A percentile compares a stretch with the other conserved stretches of the same genome.
Evolutionary conservation across 2,329 filamentous ascomycete genomes (phyloP).

Genomic region (Alternaria atra): DNA sequence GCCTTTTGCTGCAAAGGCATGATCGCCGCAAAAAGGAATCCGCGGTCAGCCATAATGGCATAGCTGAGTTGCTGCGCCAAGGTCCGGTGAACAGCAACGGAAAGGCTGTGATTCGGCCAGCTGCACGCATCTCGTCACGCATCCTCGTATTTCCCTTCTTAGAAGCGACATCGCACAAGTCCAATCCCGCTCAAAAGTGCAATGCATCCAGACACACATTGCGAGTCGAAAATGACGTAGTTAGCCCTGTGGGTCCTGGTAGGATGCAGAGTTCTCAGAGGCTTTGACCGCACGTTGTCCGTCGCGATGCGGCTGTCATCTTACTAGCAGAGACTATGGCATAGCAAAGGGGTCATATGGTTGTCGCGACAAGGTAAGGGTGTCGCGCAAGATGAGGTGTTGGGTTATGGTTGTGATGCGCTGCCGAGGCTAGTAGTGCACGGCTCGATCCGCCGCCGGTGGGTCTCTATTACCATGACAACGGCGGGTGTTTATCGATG

Average conservation of each 20-base stretch:
- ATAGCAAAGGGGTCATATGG: conserved; percentile 4
- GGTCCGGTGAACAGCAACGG: conserved; percentile 24
- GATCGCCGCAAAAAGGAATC: background rate
- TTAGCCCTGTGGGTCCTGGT: background rate
- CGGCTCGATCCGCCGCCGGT: conserved; percentile 18
- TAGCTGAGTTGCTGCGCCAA: conserved; percentile 13
- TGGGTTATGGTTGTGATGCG: conserved; percentile 4
- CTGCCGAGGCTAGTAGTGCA: conserved; percentile 21
- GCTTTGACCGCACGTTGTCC: conserved; percentile 11
- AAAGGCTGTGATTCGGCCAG: conserved; percentile 2
- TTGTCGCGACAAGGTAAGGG: conserved; percentile 14
- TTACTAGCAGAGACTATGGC: background rate
- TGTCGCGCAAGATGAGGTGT: conserved; percentile 19
- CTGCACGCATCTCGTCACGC: background rate
- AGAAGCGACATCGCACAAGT: background rate
- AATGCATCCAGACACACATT: background rate
- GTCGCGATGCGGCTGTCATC: conserved; percentile 4
- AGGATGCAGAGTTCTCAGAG: background rate
- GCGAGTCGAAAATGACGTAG: conserved; percentile 10
- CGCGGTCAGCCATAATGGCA: conserved; percentile 9
- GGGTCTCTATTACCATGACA: conserved; percentile 24
- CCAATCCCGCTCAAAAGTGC: background rate
- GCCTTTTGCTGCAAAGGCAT: conserved; percentile 1
- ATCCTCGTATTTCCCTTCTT: conserved; percentile 1
- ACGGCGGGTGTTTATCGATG: conserved; percentile 33